Conservation (phyloP, 768 basidiomycete species). For the Termitomyces sp. region DNA sequence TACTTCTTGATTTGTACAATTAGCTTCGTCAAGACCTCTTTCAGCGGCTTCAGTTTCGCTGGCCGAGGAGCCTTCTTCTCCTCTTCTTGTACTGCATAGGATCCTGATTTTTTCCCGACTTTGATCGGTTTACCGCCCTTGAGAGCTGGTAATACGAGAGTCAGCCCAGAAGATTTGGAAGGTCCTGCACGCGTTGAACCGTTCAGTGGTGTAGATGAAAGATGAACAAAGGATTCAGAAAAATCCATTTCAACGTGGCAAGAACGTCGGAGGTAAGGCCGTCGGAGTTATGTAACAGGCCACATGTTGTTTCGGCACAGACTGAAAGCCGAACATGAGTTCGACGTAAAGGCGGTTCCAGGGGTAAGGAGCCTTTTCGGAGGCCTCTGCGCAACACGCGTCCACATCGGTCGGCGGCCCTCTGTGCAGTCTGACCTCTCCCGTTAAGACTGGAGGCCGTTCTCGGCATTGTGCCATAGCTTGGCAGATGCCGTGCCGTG, state of each 20-base stretch:
- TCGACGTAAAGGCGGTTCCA: too few relatives aligned
- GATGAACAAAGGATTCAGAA: slow-evolving; percentile 16
- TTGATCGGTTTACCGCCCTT: slow-evolving; percentile 59
- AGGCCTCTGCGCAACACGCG: too few relatives aligned
- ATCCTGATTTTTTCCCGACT: slow-evolving; percentile 37
- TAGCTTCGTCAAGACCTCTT: slow-evolving; percentile 66
- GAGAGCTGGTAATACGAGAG: slow-evolving; percentile 65
- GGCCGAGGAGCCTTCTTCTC: slow-evolving; percentile 52
- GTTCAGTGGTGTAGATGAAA: slow-evolving; percentile 8
- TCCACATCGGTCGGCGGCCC: too few relatives aligned
- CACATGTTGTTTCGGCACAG: neutral
- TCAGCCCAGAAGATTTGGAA: slow-evolving; percentile 48
- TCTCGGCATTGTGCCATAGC: too few relatives aligned
- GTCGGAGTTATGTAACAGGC: slow-evolving; percentile 2
- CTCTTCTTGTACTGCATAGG: slow-evolving; percentile 27
- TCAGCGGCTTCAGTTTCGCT: slow-evolving; percentile 74
- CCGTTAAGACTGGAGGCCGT: too few relatives aligned
- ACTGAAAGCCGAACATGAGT: too few relatives aligned
- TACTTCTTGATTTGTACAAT: slow-evolving; percentile 77
- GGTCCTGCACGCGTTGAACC: slow-evolving; percentile 19
- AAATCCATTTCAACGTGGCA: slow-evolving; percentile 19
- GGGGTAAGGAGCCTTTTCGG: too few relatives aligned
- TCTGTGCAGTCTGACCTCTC: too few relatives aligned
- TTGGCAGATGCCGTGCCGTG: too few relatives aligned
- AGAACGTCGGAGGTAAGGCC: slow-evolving; percentile 13